Base-by-base conservation (phyloP, 139 green algal species). In the Haematococcus lacustris region DNA sequence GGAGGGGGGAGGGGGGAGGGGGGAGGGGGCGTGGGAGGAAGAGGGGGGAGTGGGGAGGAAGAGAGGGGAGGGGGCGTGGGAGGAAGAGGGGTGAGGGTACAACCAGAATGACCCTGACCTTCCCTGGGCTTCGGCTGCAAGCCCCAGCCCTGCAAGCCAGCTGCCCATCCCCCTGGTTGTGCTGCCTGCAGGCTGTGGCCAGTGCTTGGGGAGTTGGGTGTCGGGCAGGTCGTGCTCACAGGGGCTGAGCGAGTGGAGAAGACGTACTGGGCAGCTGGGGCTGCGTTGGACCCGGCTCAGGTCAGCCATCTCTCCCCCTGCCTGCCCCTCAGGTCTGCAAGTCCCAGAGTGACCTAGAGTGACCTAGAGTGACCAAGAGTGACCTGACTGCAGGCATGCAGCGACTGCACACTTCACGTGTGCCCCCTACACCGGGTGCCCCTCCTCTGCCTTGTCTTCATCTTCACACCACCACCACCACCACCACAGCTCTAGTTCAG, bases 201-300 rank as follows among this genome's bases (percentile, higher is more conserved):
- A 25, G 66, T 61, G 39, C 66, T 71, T 21, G 39, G 13, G 21
- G 66, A 71, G 66, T 28, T 71, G 38, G 66, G 66, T 2, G 2
- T 71, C n/a, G 66, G 66, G 25, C n/a, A 26, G 13, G n/a, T 71
- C 26, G 39, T 71, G 2, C 66, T 71, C 26, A 38, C 38, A 5
- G 66, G 66, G 3, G 66, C 66, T 38, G 66, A 59, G 66, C 6
- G 66, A 7, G 66, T 71, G n/a, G 66, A 71, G 39, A 40, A n/a
- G n/a, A 32, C 66, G n/a, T 71, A 61, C 66, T 71, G 13, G 13
- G 47, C 47, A 57, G 47, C 47, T 13, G 47, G 47, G 47, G 47
- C 47, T 28, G 47, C 47, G 13, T 21, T 57, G 47, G 47, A 57
- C 13, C 47, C 47, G 21, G 13, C 13, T 57, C 47, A 57, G 47